These are phyloP conservation scores for Simplicillium sp. DNA, from an alignment of 2,329 filamentous ascomycete genomes.

Conservation along the genomic window DNA sequence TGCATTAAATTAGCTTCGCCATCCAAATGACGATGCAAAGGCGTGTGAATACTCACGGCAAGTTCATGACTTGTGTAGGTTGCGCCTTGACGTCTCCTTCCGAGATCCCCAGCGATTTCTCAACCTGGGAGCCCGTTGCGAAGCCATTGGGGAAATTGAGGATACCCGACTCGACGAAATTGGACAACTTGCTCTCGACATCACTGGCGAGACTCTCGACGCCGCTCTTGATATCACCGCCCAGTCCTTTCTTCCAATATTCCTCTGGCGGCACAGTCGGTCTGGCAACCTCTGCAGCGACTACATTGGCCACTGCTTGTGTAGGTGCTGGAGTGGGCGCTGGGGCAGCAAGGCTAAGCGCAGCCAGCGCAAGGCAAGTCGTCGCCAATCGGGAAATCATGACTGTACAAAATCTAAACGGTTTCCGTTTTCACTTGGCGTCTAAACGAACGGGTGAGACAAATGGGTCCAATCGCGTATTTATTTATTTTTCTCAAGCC, in stretches of 20 bases:
- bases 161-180: slow-evolving; percentile 53
- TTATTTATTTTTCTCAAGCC: too few relatives aligned
- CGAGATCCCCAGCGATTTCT: slow-evolving; percentile 50
- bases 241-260: slow-evolving; percentile 20
- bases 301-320: not conserved
- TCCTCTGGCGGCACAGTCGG: slow-evolving; percentile 14
- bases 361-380: not conserved
- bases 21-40: not conserved
- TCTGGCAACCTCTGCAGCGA: slow-evolving; percentile 1
- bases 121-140: slow-evolving; percentile 50
- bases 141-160: slow-evolving; percentile 53
- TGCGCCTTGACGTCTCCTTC: slow-evolving; percentile 48
- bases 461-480: too few relatives aligned
- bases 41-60: slow-evolving; percentile 39
- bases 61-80: slow-evolving; percentile 62
- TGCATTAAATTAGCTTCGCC: slow-evolving; percentile 10
- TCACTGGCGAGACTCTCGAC: slow-evolving; percentile 37
- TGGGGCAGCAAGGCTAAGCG: slow-evolving; percentile 4
- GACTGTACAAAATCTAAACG: too few relatives aligned
- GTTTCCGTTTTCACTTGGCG: too few relatives aligned
- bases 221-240: slow-evolving; percentile 37
- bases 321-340: slow-evolving; percentile 1
- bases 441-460: too few relatives aligned
- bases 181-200: slow-evolving; percentile 46
- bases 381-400: too few relatives aligned